Conservation (phyloP, 192 early-diverging fungal genomes). For the Cladochytrium replicatum region DNA sequence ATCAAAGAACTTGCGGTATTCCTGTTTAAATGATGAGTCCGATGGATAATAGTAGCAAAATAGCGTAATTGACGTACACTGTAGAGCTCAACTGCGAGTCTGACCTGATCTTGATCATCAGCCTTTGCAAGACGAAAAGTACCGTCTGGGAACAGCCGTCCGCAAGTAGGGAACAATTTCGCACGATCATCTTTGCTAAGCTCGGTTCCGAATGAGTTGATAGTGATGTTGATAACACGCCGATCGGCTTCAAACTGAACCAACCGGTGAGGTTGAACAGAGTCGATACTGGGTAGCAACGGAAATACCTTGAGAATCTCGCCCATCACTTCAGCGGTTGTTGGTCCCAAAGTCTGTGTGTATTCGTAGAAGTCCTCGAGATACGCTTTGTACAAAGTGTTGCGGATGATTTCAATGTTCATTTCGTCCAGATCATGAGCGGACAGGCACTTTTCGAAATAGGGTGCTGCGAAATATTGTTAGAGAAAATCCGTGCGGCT, state of each 20-base stretch:
- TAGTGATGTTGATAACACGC: slow-evolving; percentile 95
- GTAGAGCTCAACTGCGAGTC: slow-evolving; percentile 70
- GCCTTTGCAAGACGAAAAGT: slow-evolving; percentile 67
- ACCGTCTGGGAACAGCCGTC: slow-evolving; percentile 89
- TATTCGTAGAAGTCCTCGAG: slow-evolving; percentile 95
- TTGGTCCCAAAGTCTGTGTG: slow-evolving; percentile 68
- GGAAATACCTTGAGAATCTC: slow-evolving; percentile 70
- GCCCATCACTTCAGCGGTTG: slow-evolving; percentile 86
- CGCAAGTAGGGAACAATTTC: slow-evolving; percentile 87
- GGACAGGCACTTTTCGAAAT: slow-evolving; percentile 93
- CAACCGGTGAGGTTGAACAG: neutral
- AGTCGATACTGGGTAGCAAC: neutral
- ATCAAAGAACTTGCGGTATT: slow-evolving; percentile 85
- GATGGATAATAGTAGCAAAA: neutral
- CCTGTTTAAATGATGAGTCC: slow-evolving; percentile 28
- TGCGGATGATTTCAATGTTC: slow-evolving; percentile 99
- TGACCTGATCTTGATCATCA: slow-evolving; percentile 94
- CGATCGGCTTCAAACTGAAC: slow-evolving; percentile 93
- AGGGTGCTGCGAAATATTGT: slow-evolving; percentile 60
- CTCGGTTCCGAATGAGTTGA: slow-evolving; percentile 98
- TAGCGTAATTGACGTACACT: slow-evolving; percentile 40
- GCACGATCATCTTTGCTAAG: slow-evolving; percentile 91
- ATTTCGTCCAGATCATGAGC: slow-evolving; percentile 98
- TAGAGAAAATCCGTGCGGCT: neutral
- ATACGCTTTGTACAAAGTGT: slow-evolving; percentile 97